These are phyloP conservation scores for Trametes sanguinea DNA, from an alignment of 768 basidiomycete genomes.

Conservation along the genomic window DNA sequence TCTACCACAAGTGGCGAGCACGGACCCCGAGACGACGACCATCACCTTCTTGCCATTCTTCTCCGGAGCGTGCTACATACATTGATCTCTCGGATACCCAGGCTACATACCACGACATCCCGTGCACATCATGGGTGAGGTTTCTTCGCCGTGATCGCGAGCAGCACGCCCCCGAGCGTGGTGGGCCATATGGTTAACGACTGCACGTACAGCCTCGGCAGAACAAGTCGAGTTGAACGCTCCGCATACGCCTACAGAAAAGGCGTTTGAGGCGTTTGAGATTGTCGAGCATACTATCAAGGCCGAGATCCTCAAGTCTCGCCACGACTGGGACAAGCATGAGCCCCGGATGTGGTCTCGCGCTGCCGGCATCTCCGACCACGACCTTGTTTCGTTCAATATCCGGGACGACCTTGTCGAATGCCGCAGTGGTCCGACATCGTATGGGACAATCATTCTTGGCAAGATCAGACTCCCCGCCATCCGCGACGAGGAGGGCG, in stretches of 20 bases:
- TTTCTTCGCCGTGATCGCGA: background rate
- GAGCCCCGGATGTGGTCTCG: constrained; percentile 73
- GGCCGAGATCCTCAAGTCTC: constrained; percentile 63
- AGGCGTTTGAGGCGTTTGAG: constrained; percentile 68
- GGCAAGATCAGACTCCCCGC: constrained; percentile 77
- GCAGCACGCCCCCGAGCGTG: background rate
- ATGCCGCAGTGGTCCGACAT: constrained; percentile 55
- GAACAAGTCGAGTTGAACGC: constrained; percentile 60
- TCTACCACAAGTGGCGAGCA: background rate
- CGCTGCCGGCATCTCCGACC: constrained; percentile 52
- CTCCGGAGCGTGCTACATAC: too few species aligned
- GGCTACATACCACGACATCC: background rate
- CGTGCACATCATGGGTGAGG: constrained; percentile 2
- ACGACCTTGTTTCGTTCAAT: constrained; percentile 52
- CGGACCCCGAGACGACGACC: background rate
- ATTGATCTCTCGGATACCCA: background rate
- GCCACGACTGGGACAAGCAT: constrained; percentile 71
- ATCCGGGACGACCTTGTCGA: constrained; percentile 47
- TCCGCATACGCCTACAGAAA: constrained; percentile 59
- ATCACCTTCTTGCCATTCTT: background rate
- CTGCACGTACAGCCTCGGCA: background rate
- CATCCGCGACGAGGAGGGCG: constrained; percentile 60
- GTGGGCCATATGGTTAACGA: background rate
- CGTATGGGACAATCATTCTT: constrained; percentile 71
- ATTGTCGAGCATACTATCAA: constrained; percentile 57